These are phyloP conservation scores for Solanum chacoense DNA, from an alignment of 305 asterid genomes.

Conservation along the genomic window DNA sequence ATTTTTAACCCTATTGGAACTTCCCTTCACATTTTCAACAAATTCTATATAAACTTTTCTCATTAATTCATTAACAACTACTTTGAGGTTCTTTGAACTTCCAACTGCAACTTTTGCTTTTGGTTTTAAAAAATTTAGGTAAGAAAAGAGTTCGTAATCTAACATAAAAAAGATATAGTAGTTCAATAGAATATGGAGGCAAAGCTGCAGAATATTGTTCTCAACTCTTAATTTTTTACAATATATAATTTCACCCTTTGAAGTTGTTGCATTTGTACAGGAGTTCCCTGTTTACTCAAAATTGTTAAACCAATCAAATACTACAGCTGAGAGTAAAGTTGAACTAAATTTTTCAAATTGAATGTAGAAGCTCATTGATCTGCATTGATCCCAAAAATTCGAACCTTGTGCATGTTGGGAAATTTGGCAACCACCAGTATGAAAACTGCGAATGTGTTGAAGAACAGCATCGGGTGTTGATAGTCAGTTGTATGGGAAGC, in stretches of 20 bases:
- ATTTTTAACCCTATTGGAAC: not conserved
- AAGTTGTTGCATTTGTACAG: not conserved
- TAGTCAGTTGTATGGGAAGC: conserved; percentile 11
- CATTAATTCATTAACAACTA: not conserved
- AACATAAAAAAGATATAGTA: not conserved
- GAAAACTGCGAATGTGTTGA: conserved; percentile 3
- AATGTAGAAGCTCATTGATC: not conserved
- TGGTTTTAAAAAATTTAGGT: not conserved
- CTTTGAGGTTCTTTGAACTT: not conserved
- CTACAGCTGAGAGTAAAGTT: not conserved
- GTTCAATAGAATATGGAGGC: not conserved
- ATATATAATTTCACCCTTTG: not conserved
- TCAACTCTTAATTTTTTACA: not conserved
- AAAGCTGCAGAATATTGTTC: not conserved
- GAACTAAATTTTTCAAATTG: not conserved
- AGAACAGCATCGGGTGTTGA: conserved; percentile 7
- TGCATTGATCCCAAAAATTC: conserved; percentile 9
- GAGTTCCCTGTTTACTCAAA: not conserved
- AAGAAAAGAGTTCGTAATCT: not conserved
- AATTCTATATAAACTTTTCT: not conserved
- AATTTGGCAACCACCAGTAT: conserved; percentile 11
- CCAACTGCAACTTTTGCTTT: not conserved
- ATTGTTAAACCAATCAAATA: not conserved
- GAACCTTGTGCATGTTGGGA: conserved; percentile 14
- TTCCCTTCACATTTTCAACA: not conserved